Evolutionary conservation across 257 asterid genomes (phyloP).

Genomic region (Nyctanthes arbortristis): DNA sequence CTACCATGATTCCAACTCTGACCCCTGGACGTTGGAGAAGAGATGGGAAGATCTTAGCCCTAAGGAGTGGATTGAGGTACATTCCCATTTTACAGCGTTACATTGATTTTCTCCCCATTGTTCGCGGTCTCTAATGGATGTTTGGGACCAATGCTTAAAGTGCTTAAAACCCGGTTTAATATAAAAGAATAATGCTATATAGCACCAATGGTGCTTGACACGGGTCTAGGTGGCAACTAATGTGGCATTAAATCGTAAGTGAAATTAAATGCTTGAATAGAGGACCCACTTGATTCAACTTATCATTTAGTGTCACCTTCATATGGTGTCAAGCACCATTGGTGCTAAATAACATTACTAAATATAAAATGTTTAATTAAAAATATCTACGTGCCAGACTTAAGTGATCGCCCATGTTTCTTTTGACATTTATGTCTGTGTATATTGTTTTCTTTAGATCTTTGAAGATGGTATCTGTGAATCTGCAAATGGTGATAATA

Average conservation of each 20-base stretch:
- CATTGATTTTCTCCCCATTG: too few species aligned
- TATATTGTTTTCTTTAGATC: slow-evolving; percentile 46
- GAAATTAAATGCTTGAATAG: too few species aligned
- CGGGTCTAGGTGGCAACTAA: too few species aligned
- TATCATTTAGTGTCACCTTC: too few species aligned
- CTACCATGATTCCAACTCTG: slow-evolving; percentile 89
- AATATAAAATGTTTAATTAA: neutral
- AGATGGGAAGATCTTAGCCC: slow-evolving; percentile 97
- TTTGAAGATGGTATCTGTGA: slow-evolving; percentile 93
- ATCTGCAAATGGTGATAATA: slow-evolving; percentile 45
- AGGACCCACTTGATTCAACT: too few species aligned
- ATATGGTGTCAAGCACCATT: too few species aligned
- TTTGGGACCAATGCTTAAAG: neutral
- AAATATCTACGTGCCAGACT: slow-evolving; percentile 1
- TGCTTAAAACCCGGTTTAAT: neutral
- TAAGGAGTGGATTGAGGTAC: slow-evolving; percentile 93
- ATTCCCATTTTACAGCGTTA: slow-evolving; percentile 27
- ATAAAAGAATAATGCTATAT: too few species aligned
- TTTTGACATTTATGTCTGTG: slow-evolving; percentile 12
- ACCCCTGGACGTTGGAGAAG: slow-evolving; percentile 88
- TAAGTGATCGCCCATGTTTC: slow-evolving; percentile 14
- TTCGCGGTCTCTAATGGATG: neutral
- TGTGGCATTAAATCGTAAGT: too few species aligned
- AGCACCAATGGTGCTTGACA: too few species aligned
- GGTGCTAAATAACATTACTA: too few species aligned